These are phyloP conservation scores for Moricandia arvensis DNA, from an alignment of 345 rosid genomes.

Conservation along the genomic window DNA sequence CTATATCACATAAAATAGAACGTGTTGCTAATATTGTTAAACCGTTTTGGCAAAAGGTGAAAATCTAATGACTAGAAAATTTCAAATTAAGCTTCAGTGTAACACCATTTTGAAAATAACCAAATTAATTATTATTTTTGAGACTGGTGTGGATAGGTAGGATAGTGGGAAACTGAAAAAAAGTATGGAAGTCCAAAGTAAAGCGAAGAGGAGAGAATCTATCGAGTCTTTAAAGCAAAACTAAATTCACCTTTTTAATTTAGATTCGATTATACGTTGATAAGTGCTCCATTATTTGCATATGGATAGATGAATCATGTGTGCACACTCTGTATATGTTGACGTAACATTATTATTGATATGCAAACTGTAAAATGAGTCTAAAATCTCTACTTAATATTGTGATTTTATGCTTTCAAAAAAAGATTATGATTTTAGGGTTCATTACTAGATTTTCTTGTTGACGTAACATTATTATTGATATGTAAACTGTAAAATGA, in stretches of 20 bases:
- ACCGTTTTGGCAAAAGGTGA: background rate
- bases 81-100: background rate
- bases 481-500: background rate
- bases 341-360: background rate
- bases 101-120: background rate
- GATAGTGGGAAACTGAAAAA: constrained; percentile 1
- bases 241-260: background rate
- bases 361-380: background rate
- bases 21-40: background rate
- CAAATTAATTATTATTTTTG: background rate
- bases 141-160: background rate
- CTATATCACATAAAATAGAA: background rate
- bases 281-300: constrained; percentile 1
- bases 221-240: background rate
- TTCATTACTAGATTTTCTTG: background rate
- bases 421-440: background rate
- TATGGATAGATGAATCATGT: background rate
- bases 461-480: background rate
- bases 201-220: constrained; percentile 12
- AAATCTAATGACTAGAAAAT: background rate
- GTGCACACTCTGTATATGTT: background rate
- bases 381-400: no score
- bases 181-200: background rate
- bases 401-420: no score
- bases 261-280: background rate